These are phyloP conservation scores for Ormosia semicastrata DNA, from an alignment of 306 rosid genomes.

Conservation along the genomic window DNA sequence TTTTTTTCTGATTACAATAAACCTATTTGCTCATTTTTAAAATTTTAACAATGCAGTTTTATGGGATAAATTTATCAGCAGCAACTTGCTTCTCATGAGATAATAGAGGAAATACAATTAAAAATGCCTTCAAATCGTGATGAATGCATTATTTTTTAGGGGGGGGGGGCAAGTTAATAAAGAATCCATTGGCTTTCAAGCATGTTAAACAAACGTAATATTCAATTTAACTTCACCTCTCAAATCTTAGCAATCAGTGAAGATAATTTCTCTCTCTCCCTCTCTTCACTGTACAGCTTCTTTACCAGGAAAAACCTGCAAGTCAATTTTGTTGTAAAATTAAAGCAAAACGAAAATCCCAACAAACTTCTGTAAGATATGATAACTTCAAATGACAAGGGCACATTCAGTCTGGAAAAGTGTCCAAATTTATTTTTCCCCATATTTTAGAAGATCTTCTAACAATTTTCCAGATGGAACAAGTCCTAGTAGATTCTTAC, in stretches of 20 bases:
- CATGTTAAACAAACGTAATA: neutral
- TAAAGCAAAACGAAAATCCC: neutral
- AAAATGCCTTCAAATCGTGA: neutral
- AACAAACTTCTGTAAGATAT: neutral
- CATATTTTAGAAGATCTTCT: neutral
- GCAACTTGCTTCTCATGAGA: neutral
- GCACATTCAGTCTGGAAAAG: neutral
- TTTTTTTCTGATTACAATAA: neutral
- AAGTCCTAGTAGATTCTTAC: neutral
- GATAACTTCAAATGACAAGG: conserved; percentile 18
- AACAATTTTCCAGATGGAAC: neutral
- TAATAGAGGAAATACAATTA: neutral
- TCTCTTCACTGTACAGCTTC: neutral
- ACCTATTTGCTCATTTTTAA: neutral
- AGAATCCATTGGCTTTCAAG: neutral
- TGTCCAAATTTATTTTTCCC: neutral
- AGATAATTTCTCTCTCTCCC: neutral
- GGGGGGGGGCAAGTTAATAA: neutral
- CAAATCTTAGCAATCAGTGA: neutral
- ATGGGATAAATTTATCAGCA: neutral
- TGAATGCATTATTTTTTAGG: neutral
- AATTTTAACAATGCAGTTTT: neutral
- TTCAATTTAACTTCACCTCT: conserved; percentile 11
- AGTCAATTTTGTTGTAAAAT: neutral
- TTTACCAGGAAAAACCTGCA: neutral